Conservation (phyloP, 371 early-diverging fungal genomes). For the Mortierella sp. region DNA sequence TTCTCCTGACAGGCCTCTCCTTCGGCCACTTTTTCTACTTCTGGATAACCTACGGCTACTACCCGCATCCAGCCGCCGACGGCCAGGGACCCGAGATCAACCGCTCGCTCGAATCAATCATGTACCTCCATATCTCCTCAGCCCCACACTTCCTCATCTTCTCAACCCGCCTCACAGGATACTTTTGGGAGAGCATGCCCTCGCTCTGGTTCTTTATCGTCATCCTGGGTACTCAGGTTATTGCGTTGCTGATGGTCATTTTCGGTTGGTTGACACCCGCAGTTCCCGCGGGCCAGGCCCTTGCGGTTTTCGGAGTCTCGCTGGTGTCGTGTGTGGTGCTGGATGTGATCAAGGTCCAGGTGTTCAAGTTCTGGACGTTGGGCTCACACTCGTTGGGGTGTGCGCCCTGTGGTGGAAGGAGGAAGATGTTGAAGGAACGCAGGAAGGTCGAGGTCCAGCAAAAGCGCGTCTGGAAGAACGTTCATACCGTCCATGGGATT, state of each 20-base stretch:
- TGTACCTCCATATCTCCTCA: constrained; percentile 92
- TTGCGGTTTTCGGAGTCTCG: constrained; percentile 74
- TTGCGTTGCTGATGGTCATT: constrained; percentile 90
- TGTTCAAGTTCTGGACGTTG: constrained; percentile 80
- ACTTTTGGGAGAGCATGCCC: constrained; percentile 88
- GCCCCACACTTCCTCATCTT: constrained; percentile 95
- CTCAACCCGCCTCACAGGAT: constrained; percentile 88
- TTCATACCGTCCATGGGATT: constrained; percentile 24
- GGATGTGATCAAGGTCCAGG: constrained; percentile 88
- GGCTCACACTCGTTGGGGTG: constrained; percentile 27
- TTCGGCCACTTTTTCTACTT: constrained; percentile 87
- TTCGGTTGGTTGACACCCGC: constrained; percentile 78
- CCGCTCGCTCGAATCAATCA: constrained; percentile 79
- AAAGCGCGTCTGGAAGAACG: constrained; percentile 40
- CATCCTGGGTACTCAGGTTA: constrained; percentile 91
- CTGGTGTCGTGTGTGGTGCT: constrained; percentile 82
- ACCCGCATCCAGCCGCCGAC: constrained; percentile 38
- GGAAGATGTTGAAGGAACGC: constrained; percentile 30
- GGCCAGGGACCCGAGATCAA: constrained; percentile 11
- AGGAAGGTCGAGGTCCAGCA: constrained; percentile 21
- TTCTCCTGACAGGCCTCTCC: constrained; percentile 80
- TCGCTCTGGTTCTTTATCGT: constrained; percentile 76
- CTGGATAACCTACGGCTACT: constrained; percentile 61
- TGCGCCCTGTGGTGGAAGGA: constrained; percentile 41
- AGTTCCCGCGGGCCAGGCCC: constrained; percentile 67